A percentile compares a stretch with the other conserved stretches of the same genome.
These are phyloP conservation scores for Scutellaria baicalensis DNA, from an alignment of 257 asterid genomes.

Conservation along the genomic window DNA sequence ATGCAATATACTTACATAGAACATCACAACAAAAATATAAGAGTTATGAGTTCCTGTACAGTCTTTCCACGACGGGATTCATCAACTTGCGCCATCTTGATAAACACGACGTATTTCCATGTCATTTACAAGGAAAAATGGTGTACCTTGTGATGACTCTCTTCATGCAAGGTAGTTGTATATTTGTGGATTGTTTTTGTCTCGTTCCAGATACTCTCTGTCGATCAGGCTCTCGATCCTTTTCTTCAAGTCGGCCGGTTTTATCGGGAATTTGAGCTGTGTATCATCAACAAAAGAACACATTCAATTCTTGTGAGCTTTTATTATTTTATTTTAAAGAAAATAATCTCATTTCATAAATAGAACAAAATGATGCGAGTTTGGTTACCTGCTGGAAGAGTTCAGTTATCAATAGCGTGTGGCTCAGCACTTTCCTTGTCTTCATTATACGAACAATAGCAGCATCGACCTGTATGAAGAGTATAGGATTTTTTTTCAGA, in stretches of 20 bases:
- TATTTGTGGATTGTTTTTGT: slow-evolving; percentile 85
- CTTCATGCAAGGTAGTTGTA: slow-evolving; percentile 87
- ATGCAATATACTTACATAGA: slow-evolving; percentile 24
- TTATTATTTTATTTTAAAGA: no score
- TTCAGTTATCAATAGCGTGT: slow-evolving; percentile 92
- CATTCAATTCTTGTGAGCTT: neutral
- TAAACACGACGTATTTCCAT: slow-evolving; percentile 14
- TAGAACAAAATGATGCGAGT: neutral
- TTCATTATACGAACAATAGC: slow-evolving; percentile 98
- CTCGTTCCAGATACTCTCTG: slow-evolving; percentile 89
- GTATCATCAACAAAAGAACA: slow-evolving; percentile 16
- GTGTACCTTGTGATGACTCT: slow-evolving; percentile 4
- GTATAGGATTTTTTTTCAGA: neutral
- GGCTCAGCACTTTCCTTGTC: slow-evolving; percentile 90
- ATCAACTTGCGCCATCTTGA: slow-evolving; percentile 12
- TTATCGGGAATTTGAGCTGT: slow-evolving; percentile 98
- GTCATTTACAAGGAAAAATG: slow-evolving; percentile 26
- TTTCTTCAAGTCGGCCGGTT: slow-evolving; percentile 97
- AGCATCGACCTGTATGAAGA: slow-evolving; percentile 74
- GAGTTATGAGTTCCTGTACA: slow-evolving; percentile 47
- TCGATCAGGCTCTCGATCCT: slow-evolving; percentile 95
- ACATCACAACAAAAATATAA: slow-evolving; percentile 20
- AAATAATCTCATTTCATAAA: neutral
- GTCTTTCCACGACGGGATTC: slow-evolving; percentile 22
- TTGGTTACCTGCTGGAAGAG: slow-evolving; percentile 90